phyloP scores from a whole-genome alignment of 2,329 filamentous ascomycete genomes.

The Gyromitra esculenta region DNA sequence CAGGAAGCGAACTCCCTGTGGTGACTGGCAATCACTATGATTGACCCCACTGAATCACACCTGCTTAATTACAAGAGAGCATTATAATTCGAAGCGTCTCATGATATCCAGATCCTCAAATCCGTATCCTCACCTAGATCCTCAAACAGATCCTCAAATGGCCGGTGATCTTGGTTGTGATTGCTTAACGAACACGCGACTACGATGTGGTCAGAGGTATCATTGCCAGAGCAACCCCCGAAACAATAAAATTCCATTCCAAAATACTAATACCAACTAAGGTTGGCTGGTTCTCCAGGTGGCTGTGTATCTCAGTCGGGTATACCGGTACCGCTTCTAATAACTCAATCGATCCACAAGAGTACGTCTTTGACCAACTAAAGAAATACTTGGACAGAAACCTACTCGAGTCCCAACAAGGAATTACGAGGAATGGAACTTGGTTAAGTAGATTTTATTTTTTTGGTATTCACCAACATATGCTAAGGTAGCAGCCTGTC shows the following conservation, averaged over 20 bases:
- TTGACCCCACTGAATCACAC: too few relatives aligned
- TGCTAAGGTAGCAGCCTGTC: background rate
- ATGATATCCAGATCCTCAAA: background rate
- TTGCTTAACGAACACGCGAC: background rate
- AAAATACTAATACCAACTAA: too few relatives aligned
- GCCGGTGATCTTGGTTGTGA: background rate
- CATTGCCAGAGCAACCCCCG: background rate
- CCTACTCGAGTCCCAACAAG: too few relatives aligned
- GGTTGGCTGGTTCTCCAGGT: background rate
- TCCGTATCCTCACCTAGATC: too few relatives aligned
- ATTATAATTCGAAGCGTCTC: too few relatives aligned
- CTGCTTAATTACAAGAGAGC: too few relatives aligned
- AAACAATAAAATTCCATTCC: background rate
- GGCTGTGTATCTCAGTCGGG: background rate
- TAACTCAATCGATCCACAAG: constrained; percentile 9
- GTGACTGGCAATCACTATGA: too few relatives aligned
- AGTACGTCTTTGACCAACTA: background rate
- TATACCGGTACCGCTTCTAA: constrained; percentile 1
- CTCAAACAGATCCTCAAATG: background rate
- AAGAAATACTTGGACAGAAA: background rate
- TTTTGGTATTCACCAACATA: background rate
- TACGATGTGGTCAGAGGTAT: background rate
- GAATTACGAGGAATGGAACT: too few relatives aligned
- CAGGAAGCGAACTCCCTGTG: too few relatives aligned
- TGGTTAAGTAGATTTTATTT: too few relatives aligned